Evolutionary conservation across 495 filamentous ascomycete genomes (phyloP), one percentile per base, ranked within the genome.

Genomic region (Penicillium turbatum): DNA sequence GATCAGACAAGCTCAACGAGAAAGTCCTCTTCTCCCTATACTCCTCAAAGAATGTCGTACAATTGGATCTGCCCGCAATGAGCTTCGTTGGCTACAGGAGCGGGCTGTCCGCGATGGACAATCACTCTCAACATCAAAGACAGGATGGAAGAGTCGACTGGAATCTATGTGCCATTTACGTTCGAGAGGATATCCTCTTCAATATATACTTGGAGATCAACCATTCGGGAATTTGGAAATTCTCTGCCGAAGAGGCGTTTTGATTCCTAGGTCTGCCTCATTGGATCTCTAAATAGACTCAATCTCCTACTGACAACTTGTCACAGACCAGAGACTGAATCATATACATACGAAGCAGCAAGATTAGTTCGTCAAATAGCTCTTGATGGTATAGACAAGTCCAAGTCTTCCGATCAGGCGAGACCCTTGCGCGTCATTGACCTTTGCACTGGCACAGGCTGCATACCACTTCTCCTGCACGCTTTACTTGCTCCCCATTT

Each of bases 361-460:
- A 54, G 71, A 4, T 44, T 82, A 26, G 63, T 87, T 19, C 59
- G 31, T 9, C 59, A 48, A 47, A 26, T 45, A 15, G 56, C 19
- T 17, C 29, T 27, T n/a, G 40, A 40, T 27, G 27, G 31, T 34
- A 24, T 54, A 32, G 13, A 41, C 9, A 13, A 48, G 1, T 19
- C 16, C 16, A 16, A 41, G 10, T 21, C 48, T 11, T 13, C 52
- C 2, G 11, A 10, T 4, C 17, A 21, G 13, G 2, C 10, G 19
- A 34, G 45, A 32, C 39, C 54, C 12, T 55, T 93, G 6, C 79
- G 76, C 27, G 77, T 97, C 19, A 63, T 97, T 2, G 93, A 98
- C 67, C 70, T 96, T 24, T 97, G 93, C 66, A 88, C 89, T 0
- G 93, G 93, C 4, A 89, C 88, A 15, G 93, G 93, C 26, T 97